phyloP scores from a whole-genome alignment of 2,329 filamentous ascomycete species.

The Xylariaceae sp. region DNA sequence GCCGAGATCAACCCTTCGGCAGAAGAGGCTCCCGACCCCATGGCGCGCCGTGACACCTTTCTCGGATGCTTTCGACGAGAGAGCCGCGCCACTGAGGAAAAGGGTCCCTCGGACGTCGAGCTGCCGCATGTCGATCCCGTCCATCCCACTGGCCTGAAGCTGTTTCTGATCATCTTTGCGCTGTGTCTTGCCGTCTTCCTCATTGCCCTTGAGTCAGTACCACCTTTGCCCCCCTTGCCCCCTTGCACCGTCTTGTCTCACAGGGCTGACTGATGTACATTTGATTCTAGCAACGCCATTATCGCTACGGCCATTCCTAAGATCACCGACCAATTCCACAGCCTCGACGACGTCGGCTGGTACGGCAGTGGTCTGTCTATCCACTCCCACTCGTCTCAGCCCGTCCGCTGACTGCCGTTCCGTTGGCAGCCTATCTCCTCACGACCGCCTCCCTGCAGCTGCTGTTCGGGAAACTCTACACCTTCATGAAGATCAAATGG shows the following conservation, averaged over 20 bases:
- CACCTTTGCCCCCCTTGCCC: constrained; percentile 8
- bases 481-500: constrained; percentile 4
- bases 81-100: background rate
- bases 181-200: constrained; percentile 14
- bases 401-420: background rate
- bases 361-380: constrained; percentile 1
- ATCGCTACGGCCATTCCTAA: background rate
- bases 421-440: background rate
- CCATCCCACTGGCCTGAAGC: constrained; percentile 12
- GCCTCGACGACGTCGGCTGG: background rate
- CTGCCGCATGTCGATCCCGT: constrained; percentile 2
- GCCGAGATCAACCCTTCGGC: too few species aligned
- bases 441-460: background rate
- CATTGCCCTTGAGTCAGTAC: constrained; percentile 16
- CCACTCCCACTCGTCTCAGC: background rate
- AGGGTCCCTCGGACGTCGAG: background rate
- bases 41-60: too few species aligned
- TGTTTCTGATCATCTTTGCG: constrained; percentile 12
- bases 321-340: constrained; percentile 1
- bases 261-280: background rate
- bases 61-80: too few species aligned
- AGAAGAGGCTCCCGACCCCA: too few species aligned
- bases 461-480: background rate
- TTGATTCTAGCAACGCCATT: background rate
- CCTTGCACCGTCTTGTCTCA: background rate